phyloP scores from a whole-genome alignment of 225 moss, liverwort and hornwort species.

The Marchantia paleacea region DNA sequence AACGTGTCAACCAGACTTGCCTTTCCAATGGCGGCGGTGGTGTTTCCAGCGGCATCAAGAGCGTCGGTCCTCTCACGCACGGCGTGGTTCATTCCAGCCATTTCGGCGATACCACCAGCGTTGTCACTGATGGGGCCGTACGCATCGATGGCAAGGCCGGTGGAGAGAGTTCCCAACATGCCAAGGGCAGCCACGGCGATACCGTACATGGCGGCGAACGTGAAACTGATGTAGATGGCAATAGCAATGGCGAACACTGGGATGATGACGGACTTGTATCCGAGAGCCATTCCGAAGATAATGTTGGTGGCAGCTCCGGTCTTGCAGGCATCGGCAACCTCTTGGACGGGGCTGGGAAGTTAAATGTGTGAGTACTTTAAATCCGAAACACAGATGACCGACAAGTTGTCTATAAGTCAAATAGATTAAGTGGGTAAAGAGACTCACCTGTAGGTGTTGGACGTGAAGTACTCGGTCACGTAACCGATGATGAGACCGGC shows the following conservation, averaged over 20 bases:
- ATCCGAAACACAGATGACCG: neutral
- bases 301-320: constrained; percentile 56
- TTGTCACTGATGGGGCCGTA: constrained; percentile 60
- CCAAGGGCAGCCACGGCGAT: constrained; percentile 54
- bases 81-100: constrained; percentile 46
- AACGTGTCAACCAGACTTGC: neutral
- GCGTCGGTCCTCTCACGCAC: constrained; percentile 54
- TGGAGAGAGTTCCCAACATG: constrained; percentile 52
- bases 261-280: constrained; percentile 54
- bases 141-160: constrained; percentile 50
- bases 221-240: constrained; percentile 49
- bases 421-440: neutral
- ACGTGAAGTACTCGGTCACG: constrained; percentile 54
- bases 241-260: constrained; percentile 53
- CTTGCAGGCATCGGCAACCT: constrained; percentile 48
- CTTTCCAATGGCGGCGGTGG: constrained; percentile 58
- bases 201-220: constrained; percentile 51
- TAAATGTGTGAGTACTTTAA: neutral
- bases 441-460: constrained; percentile 41
- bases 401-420: neutral
- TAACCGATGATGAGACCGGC: constrained; percentile 53
- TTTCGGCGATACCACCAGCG: constrained; percentile 57
- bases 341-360: constrained; percentile 35
- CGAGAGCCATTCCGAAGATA: constrained; percentile 51
- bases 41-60: constrained; percentile 56